These are phyloP conservation scores for Dendrobium officinale DNA, from an alignment of 106 monocot genomes.

Conservation along the genomic window DNA sequence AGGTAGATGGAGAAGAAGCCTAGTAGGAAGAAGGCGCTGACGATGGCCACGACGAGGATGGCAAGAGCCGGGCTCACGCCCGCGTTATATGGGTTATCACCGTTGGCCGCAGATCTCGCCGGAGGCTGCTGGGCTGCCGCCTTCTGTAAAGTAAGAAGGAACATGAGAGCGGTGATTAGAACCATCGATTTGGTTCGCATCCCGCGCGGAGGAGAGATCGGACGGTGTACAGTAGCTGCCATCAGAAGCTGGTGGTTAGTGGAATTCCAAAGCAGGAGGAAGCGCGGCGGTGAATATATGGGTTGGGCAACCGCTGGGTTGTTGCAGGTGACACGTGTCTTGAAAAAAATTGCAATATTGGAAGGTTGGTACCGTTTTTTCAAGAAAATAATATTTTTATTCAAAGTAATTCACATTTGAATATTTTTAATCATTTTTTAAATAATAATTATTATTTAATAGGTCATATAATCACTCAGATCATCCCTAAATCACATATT, in stretches of 20 bases:
- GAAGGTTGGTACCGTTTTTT: too few species aligned
- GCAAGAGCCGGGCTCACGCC: conserved; percentile 16
- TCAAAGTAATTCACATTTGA: too few species aligned
- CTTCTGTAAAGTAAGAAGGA: neutral
- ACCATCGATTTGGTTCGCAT: neutral
- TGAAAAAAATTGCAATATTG: neutral
- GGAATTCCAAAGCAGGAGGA: neutral
- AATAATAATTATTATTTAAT: too few species aligned
- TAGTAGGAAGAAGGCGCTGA: conserved; percentile 17
- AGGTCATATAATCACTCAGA: too few species aligned
- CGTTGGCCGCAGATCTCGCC: neutral
- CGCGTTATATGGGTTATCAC: neutral
- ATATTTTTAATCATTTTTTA: too few species aligned
- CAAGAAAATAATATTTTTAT: too few species aligned
- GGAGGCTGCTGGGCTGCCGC: neutral
- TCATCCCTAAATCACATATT: too few species aligned
- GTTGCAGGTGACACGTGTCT: neutral
- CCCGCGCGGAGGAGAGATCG: neutral
- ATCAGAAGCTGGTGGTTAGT: neutral
- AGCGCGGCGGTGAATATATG: neutral
- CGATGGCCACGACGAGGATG: conserved; percentile 19
- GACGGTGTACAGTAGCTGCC: neutral
- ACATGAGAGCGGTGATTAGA: neutral
- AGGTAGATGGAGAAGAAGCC: conserved; percentile 23
- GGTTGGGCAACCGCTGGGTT: neutral